These are phyloP conservation scores for Mycena kentingensis DNA, from an alignment of 768 basidiomycete genomes.

Conservation along the genomic window DNA sequence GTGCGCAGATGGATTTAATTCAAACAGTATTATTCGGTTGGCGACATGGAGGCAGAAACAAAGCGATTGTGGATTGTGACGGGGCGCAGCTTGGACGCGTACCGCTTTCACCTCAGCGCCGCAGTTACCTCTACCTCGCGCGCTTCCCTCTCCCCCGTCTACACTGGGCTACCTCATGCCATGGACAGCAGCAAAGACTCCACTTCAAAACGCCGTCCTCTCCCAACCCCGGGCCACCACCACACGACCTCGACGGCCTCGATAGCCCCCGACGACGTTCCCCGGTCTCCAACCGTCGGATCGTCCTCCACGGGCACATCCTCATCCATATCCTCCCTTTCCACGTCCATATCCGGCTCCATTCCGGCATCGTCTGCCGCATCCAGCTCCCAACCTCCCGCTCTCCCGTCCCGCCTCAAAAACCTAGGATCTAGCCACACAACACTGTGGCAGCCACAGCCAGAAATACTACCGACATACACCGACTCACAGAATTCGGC, in stretches of 20 bases:
- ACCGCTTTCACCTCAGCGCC: too few species aligned
- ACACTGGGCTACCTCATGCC: neutral
- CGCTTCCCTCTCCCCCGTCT: neutral
- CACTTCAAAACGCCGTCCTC: constrained; percentile 45
- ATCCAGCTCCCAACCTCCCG: constrained; percentile 40
- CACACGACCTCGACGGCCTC: constrained; percentile 35
- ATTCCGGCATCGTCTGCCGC: constrained; percentile 35
- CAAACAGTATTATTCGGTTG: too few species aligned
- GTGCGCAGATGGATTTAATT: too few species aligned
- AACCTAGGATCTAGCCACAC: constrained; percentile 49
- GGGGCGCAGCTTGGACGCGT: too few species aligned
- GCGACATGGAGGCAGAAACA: too few species aligned
- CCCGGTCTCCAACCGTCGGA: constrained; percentile 5
- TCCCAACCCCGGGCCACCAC: constrained; percentile 43
- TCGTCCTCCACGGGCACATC: neutral
- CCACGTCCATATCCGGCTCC: constrained; percentile 21
- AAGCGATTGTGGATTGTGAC: too few species aligned
- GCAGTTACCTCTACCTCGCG: neutral
- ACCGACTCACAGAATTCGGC: constrained; percentile 30
- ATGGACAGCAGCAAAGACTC: constrained; percentile 54
- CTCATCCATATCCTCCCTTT: constrained; percentile 18
- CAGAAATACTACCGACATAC: constrained; percentile 40
- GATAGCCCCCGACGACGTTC: constrained; percentile 32
- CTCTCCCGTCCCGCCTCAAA: constrained; percentile 41
- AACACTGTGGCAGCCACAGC: constrained; percentile 35